Base-by-base conservation (phyloP, 345 rosid genomes). In the Rhizophora apiculata region DNA sequence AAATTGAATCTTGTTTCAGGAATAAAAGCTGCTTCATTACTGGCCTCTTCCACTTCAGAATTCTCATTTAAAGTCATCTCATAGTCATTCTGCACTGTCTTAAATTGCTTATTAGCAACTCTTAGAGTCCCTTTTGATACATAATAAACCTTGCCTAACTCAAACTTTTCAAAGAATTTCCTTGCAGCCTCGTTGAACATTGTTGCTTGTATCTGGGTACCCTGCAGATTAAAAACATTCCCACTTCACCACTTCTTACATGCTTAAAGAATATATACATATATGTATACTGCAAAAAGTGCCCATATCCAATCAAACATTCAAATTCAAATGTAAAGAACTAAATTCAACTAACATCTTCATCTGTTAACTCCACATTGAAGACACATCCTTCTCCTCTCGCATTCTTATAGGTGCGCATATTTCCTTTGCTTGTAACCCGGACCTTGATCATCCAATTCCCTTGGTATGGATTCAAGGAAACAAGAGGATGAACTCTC, bases 361-460 rank as follows among this genome's bases (percentile, higher is more conserved):
- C 95, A 81, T 91, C 97, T 0, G 98, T 94, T 20, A 94, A 79
- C 79, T 94, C 97, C 26, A 94, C 95, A 79, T 91, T 91, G 83
- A 94, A 94, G 81, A 91, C 95, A 65, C 97, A 91, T 26, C 98
- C 97, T 76, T 91, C 97, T 9, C 98, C 98, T 69, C 89, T 89
- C 22, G 88, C 87, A 77, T 94, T 94, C 79, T 59, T 89, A 70
- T 89, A 94, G n/a, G 84, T 83, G 29, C 96, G 92, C 97, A 91
- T 91, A 70, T 53, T 70, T 52, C 93, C 98, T 74, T 91, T 94
- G 83, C 78, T 89, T 8, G 98, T 94, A 24, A 94, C 92, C 13
- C 93, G 68, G 32, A 91, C 98, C 76, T 94, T 94, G 55, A 94
- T 94, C 15, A 92, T 94, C 98, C 97, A 94, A 65, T 72, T 94